These are phyloP conservation scores for Miamiensis avidus DNA, from an alignment of 169 alveolate species.

Conservation along the genomic window DNA sequence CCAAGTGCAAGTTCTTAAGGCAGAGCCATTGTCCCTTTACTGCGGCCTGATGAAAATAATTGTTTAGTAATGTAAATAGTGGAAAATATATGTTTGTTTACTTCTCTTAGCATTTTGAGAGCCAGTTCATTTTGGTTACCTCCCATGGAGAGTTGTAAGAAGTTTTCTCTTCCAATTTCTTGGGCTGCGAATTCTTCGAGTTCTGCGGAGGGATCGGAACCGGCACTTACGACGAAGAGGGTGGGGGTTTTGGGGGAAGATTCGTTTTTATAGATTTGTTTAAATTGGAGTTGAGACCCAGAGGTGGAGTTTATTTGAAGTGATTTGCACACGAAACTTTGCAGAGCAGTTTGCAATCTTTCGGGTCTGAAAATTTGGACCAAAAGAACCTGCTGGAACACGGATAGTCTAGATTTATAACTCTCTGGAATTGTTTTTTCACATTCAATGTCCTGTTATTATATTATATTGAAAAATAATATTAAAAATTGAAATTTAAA, in stretches of 20 bases:
- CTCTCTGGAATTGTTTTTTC: constrained; percentile 75
- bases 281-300: constrained; percentile 82
- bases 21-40: constrained; percentile 92
- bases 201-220: constrained; percentile 92
- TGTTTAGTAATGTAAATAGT: not conserved
- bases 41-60: constrained; percentile 70
- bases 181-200: constrained; percentile 89
- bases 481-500: not conserved
- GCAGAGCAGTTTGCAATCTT: constrained; percentile 87
- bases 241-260: constrained; percentile 73
- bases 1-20: constrained; percentile 91
- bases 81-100: not conserved
- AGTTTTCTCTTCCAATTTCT: constrained; percentile 76
- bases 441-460: constrained; percentile 46
- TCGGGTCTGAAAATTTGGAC: constrained; percentile 92
- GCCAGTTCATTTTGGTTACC: constrained; percentile 92
- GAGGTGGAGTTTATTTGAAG: constrained; percentile 72
- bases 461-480: not conserved
- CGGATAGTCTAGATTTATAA: constrained; percentile 56
- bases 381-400: constrained; percentile 84
- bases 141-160: constrained; percentile 91
- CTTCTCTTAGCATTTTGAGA: constrained; percentile 53
- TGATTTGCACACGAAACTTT: constrained; percentile 79
- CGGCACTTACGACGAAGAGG: constrained; percentile 89
- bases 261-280: constrained; percentile 69